These are phyloP conservation scores for Coemansia sp. DNA, from an alignment of 192 early-diverging fungal species.

Conservation along the genomic window DNA sequence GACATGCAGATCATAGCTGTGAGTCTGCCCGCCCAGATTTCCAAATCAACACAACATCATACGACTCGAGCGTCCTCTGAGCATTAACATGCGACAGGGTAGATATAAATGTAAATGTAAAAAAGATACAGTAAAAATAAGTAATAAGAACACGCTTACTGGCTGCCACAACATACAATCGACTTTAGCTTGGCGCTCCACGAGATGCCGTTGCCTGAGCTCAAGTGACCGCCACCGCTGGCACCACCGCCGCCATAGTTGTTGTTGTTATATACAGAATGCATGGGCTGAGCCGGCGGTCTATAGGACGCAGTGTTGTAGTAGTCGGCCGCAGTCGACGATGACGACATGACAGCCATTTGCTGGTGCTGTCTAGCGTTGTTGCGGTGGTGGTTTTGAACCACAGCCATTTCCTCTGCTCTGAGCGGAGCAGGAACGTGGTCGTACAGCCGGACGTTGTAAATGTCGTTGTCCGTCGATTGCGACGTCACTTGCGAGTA, in stretches of 20 bases:
- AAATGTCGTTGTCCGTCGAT: conserved; percentile 35
- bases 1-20: background rate
- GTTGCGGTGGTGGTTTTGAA: conserved; percentile 27
- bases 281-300: conserved; percentile 31
- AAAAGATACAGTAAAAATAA: conserved; percentile 9
- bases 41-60: background rate
- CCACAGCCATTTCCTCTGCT: conserved; percentile 51
- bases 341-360: conserved; percentile 2
- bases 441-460: conserved; percentile 49
- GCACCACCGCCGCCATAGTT: conserved; percentile 2
- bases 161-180: conserved; percentile 31
- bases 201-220: conserved; percentile 6
- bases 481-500: conserved; percentile 18
- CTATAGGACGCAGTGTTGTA: conserved; percentile 43
- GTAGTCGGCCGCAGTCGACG: conserved; percentile 41
- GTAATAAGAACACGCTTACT: background rate
- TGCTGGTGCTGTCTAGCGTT: conserved; percentile 16
- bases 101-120: no score
- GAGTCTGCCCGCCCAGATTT: background rate
- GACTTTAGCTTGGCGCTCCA: conserved; percentile 23
- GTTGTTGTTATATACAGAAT: conserved; percentile 41
- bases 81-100: no score
- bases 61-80: background rate
- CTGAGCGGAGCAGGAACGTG: conserved; percentile 43
- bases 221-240: background rate